A percentile compares a stretch with the other conserved stretches of the same genome.
Conservation (phyloP, 192 early-diverging fungal genomes). For the Backusella psychrophila region DNA sequence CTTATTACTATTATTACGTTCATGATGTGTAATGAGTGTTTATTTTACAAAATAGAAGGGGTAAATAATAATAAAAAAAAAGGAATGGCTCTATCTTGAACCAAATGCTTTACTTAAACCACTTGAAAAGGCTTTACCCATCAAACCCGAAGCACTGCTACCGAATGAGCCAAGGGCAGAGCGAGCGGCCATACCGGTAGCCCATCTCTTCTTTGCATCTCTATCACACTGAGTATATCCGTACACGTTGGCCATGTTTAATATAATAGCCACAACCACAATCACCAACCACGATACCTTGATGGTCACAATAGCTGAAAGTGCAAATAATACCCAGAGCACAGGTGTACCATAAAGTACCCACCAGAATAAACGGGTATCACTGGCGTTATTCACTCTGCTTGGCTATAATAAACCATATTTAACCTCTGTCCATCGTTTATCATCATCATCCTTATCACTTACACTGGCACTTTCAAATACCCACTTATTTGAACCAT, state of each 20-base stretch:
- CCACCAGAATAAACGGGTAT: constrained; percentile 93
- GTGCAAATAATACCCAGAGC: constrained; percentile 79
- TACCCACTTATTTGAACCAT: constrained; percentile 93
- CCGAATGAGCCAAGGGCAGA: constrained; percentile 45
- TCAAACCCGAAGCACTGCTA: constrained; percentile 42
- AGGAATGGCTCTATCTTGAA: not conserved
- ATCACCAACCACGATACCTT: constrained; percentile 84
- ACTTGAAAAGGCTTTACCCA: constrained; percentile 32
- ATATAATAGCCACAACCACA: constrained; percentile 77
- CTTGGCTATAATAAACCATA: constrained; percentile 47
- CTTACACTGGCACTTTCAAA: constrained; percentile 91
- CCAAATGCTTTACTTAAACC: constrained; percentile 30
- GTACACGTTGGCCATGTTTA: constrained; percentile 90
- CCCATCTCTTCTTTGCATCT: constrained; percentile 76
- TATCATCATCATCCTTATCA: not conserved
- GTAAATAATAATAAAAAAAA: not conserved
- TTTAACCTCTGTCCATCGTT: not conserved
- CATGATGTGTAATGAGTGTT: not conserved
- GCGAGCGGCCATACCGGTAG: constrained; percentile 57
- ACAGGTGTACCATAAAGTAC: constrained; percentile 84
- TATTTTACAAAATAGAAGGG: constrained; percentile 1
- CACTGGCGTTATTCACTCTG: constrained; percentile 75
- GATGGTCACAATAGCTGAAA: constrained; percentile 67
- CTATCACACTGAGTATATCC: constrained; percentile 97
- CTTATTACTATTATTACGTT: no score